A percentile compares a stretch with the other conserved stretches of the same genome.
These are phyloP conservation scores for Ogataea kodamae DNA, from an alignment of 805 yeast species.

Conservation along the genomic window DNA sequence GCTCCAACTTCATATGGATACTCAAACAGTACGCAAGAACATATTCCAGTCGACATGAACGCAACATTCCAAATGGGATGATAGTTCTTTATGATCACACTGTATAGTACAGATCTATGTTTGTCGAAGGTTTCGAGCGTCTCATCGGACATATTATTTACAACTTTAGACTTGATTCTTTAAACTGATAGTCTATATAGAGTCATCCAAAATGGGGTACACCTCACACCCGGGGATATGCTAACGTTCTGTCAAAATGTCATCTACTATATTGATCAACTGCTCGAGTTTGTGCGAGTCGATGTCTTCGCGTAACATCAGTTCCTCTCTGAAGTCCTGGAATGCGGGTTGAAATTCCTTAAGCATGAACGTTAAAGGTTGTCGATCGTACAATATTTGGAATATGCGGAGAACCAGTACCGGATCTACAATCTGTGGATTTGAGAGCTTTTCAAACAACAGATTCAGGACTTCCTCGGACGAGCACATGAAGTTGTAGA, in stretches of 20 bases:
- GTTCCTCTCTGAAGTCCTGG: slow-evolving; percentile 12
- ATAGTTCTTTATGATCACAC: slow-evolving; percentile 27
- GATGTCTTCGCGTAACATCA: background rate
- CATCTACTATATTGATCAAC: slow-evolving; percentile 4
- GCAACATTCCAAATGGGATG: slow-evolving; percentile 64
- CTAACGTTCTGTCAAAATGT: slow-evolving; percentile 8
- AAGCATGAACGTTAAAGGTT: slow-evolving; percentile 13
- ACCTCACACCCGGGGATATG: background rate
- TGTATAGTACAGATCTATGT: slow-evolving; percentile 6
- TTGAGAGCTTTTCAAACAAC: slow-evolving; percentile 11
- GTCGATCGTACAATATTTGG: slow-evolving; percentile 12
- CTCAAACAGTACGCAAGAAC: slow-evolving; percentile 50
- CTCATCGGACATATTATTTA: slow-evolving; percentile 2
- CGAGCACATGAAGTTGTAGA: slow-evolving; percentile 18
- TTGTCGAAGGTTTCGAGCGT: too few relatives aligned
- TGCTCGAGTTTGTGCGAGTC: background rate
- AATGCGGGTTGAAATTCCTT: slow-evolving; percentile 16
- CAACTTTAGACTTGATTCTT: background rate
- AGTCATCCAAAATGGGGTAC: background rate
- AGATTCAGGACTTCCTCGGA: slow-evolving; percentile 17
- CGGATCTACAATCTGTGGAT: slow-evolving; percentile 16
- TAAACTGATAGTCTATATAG: background rate
- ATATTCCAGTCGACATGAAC: slow-evolving; percentile 79
- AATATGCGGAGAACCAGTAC: slow-evolving; percentile 12
- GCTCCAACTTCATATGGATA: slow-evolving; percentile 44